Evolutionary conservation across 345 rosid species (phyloP), one percentile per base, ranked within the genome.

Genomic region (Murraya paniculata): DNA sequence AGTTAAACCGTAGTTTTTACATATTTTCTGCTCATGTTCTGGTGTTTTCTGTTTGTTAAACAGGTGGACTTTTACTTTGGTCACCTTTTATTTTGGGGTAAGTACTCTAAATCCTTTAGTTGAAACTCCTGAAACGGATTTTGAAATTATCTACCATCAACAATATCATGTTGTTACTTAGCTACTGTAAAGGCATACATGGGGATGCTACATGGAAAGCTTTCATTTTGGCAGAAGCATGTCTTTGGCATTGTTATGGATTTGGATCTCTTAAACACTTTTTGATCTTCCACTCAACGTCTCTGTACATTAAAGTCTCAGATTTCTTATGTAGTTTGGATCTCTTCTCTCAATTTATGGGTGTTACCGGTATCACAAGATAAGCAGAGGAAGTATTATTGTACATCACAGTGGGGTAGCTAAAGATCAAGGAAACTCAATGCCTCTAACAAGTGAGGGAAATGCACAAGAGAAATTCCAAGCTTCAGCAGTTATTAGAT

Each of bases 71-170:
- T 89, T 86, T 76, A 89, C 90, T 21, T 81, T 90, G 76, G 82
- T 93, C 50, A 81, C 92, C 3, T 48, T 88, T 57, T 93, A 91
- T 75, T 91, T 93, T 77, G 93, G 93, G 91, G 95, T 91, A 90
- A 67, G 82, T 60, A 41, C 80, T 82, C 55, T 30, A 18, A 10
- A 64, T 73, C 75, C 28, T 16, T 68, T 70, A 55, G 64, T 25
- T 35, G 14, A 30, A 0, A 59, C 58, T 9, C 18, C 50, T 11
- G 0, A 45, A 13, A 45, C 13, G 18, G 50, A 45, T 83, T 75
- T 64, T n/a, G 28, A 50, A 19, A 3, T 31, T 18, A 21, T 74
- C 28, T 28, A 41, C 45, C 19, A 35, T 41, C 57, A 28, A 28
- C 33, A 73, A 50, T 16, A 38, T 25, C 25, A 7, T 9, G 9